Evolutionary conservation across 345 rosid genomes (phyloP).

Genomic region (Viola odorata): DNA sequence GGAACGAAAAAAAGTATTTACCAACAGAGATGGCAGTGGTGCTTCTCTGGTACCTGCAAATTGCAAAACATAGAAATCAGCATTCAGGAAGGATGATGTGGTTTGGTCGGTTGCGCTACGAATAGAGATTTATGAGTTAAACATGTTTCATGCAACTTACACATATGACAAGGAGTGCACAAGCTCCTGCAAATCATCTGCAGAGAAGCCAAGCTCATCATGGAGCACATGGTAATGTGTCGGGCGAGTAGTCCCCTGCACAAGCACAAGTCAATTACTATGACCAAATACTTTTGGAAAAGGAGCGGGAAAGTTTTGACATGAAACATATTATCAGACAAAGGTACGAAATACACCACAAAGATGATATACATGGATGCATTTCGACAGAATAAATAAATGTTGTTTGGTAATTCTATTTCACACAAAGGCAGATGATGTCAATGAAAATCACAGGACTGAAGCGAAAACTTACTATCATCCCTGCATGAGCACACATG

Average conservation of each 20-base stretch:
- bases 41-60: conserved; percentile 40
- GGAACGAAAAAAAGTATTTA: neutral
- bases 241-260: conserved; percentile 30
- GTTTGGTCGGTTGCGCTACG: no score
- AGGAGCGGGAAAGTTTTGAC: neutral
- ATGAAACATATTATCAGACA: no score
- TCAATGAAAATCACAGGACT: neutral
- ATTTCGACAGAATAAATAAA: no score
- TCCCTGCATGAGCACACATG: conserved; percentile 43
- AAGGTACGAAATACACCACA: no score
- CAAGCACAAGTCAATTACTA: neutral
- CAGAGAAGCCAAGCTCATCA: conserved; percentile 27
- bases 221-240: conserved; percentile 28
- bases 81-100: no score
- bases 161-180: conserved; percentile 36
- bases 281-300: neutral
- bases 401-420: no score
- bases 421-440: no score
- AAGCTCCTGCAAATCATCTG: conserved; percentile 32
- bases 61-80: neutral
- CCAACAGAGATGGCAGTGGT: conserved; percentile 36
- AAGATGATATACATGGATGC: no score
- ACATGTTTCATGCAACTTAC: conserved; percentile 16
- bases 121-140: neutral
- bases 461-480: conserved; percentile 29